Percentiles rank a stretch among this genome's conserved stretches.
Conservation (phyloP, 2,329 filamentous ascomycete genomes). For the Aspergillus intermedius region DNA sequence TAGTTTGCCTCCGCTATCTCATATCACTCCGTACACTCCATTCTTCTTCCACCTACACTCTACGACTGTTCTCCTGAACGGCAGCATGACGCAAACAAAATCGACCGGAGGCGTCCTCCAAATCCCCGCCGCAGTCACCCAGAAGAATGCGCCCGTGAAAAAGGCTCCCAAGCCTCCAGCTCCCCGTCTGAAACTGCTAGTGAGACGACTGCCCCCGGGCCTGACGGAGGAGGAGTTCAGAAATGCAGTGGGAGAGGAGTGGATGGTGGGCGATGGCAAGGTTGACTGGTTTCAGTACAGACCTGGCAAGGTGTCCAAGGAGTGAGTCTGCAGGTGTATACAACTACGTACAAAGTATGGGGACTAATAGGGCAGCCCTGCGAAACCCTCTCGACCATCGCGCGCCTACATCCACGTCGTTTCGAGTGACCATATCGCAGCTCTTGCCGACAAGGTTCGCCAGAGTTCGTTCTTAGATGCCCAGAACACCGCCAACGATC, state of each 20-base stretch:
- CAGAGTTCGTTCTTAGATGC: conserved; percentile 70
- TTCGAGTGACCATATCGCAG: conserved; percentile 60
- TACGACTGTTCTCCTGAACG: too few species aligned
- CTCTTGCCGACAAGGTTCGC: conserved; percentile 65
- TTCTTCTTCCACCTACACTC: background rate
- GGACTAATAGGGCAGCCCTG: conserved; percentile 49
- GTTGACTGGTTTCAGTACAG: conserved; percentile 77
- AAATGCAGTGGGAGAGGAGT: conserved; percentile 65
- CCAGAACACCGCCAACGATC: conserved; percentile 64
- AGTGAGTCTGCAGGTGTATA: conserved; percentile 50
- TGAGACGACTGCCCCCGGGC: conserved; percentile 78
- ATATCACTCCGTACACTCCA: background rate
- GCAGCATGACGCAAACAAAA: conserved; percentile 27
- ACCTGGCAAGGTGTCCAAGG: conserved; percentile 70
- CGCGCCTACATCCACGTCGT: conserved; percentile 76
- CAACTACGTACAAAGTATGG: background rate
- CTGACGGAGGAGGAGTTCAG: conserved; percentile 75
- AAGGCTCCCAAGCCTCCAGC: conserved; percentile 39
- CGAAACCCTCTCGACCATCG: conserved; percentile 75
- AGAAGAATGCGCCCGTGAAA: conserved; percentile 43
- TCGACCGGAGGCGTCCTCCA: conserved; percentile 49
- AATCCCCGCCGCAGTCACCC: conserved; percentile 43
- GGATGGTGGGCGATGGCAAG: conserved; percentile 72
- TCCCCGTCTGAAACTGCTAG: conserved; percentile 72
- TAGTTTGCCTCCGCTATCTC: conserved; percentile 2